Base-by-base conservation (phyloP, 768 basidiomycete species). In the Tricholomella constricta region DNA sequence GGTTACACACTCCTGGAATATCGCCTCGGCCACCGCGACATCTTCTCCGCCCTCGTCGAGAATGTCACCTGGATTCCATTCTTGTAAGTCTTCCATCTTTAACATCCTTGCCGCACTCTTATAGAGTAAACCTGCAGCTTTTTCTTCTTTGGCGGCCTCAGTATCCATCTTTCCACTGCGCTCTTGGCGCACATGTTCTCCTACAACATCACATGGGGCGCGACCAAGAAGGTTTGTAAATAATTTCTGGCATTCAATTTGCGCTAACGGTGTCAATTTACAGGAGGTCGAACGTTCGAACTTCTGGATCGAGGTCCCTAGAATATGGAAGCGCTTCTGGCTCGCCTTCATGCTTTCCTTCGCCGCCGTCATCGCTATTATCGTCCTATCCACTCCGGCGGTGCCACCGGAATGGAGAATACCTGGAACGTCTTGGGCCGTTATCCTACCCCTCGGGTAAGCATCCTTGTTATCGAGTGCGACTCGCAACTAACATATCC, bases 221-320 rank as follows among this genome's bases (percentile, higher is more conserved):
- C 88, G 5, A 91, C 89, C 4, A 82, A 82, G 61, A 91, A 91
- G 71, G 77, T 72, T 50, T 19, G 22, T 17, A 41, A 19, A n/a
- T 44, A 17, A n/a, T 44, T 40, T 42, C 62, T 11, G 12, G 14
- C 32, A 20, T 6, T 11, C 10, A 26, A 29, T 6, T 32, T 19
- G 20, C 32, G 22, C 22, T 15, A 11, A 32, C 23, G 22, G 29
- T 17, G 15, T 20, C 29, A 9, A 8, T 37, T 7, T 32, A 31
- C 82, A 93, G 80, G 89, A 91, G 69, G 90, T 94, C 35, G 87
- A 94, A 69, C 78, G 83, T 43, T 90, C 88, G 5, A 94, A 94
- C 66, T 94, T 96, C 76, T 94, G 89, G 81, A 82, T 88, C 50
- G 93, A 96, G 68, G 84, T 94, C 11, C 94, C 94, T 1, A 82